Conservation (phyloP, 2,329 filamentous ascomycete species). For the Colletotrichum sp. region DNA sequence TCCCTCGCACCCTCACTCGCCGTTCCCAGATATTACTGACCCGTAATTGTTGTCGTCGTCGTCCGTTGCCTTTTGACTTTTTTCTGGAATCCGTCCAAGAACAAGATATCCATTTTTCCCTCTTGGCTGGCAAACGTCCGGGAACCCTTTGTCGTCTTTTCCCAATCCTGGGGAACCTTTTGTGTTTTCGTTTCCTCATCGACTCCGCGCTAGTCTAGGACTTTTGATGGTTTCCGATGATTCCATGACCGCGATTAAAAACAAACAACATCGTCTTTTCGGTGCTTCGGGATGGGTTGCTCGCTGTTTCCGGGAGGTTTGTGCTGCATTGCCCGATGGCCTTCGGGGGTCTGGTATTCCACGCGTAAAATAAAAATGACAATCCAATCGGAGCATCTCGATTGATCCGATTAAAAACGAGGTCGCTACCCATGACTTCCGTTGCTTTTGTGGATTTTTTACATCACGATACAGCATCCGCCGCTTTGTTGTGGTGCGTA, state of each 20-base stretch:
- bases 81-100: background rate
- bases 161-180: background rate
- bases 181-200: constrained; percentile 5
- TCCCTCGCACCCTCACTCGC: background rate
- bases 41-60: background rate
- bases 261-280: background rate
- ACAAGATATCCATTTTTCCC: background rate
- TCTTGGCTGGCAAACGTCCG: background rate
- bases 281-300: background rate
- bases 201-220: constrained; percentile 18
- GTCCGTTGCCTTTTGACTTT: background rate
- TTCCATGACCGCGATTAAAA: constrained; percentile 4
- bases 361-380: constrained; percentile 19
- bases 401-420: background rate
- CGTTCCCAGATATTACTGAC: constrained; percentile 6
- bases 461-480: constrained; percentile 97
- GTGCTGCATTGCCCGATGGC: constrained; percentile 12
- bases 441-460: constrained; percentile 38
- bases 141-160: background rate
- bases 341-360: constrained; percentile 15
- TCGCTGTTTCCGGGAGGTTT: constrained; percentile 9
- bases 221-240: constrained; percentile 11
- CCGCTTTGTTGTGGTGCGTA: constrained; percentile 94
- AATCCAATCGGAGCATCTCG: constrained; percentile 1
- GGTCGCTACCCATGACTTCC: constrained; percentile 3